Evolutionary conservation across 441 rosid species (phyloP), one percentile per base, ranked within the genome.

Genomic region (Erodium moschatum): DNA sequence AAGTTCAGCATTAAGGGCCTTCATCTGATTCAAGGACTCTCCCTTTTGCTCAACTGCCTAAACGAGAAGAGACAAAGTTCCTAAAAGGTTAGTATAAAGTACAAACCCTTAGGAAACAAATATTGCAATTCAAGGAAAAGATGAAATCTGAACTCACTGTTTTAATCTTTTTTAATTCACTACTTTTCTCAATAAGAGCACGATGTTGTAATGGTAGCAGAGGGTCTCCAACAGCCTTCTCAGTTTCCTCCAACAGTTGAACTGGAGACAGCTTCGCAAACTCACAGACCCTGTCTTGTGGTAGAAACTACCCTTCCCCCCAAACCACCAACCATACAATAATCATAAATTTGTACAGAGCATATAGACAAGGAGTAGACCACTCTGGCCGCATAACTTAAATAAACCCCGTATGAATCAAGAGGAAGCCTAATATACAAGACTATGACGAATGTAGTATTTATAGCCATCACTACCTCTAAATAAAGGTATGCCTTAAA

Each of bases 191-290:
- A 72, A 94, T 85, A 70, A 94, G 96, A 9, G 82, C 76, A 1
- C 33, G 75, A 63, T 91, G 99, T 60, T 85, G 96, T 33, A 94
- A 85, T 27, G 97, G 94, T 67, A 89, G 96, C 68, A 81, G 91
- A 74, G 97, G 97, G 76, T 91, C 92, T 29, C 99, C 99, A 68
- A 94, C 92, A 68, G 97, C 97, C 80, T 94, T 91, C 79, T 94
- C 99, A 20, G 99, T 94, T 79, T 89, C 99, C 78, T 94, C 95
- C 67, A 94, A 72, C 67, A 94, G 97, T 78, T 94, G 97, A 70
- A 94, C 91, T 50, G 99, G 97, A 31, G 91, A 83, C 70, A 94
- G 66, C 85, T 88, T 94, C 27, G 97, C 99, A 75, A 94, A 94
- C 77, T 94, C 97, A 67, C 97, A 89, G 31, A 91, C 97, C 78